These are phyloP conservation scores for Citeromyces matritensis DNA, from an alignment of 805 yeast genomes.

Conservation along the genomic window DNA sequence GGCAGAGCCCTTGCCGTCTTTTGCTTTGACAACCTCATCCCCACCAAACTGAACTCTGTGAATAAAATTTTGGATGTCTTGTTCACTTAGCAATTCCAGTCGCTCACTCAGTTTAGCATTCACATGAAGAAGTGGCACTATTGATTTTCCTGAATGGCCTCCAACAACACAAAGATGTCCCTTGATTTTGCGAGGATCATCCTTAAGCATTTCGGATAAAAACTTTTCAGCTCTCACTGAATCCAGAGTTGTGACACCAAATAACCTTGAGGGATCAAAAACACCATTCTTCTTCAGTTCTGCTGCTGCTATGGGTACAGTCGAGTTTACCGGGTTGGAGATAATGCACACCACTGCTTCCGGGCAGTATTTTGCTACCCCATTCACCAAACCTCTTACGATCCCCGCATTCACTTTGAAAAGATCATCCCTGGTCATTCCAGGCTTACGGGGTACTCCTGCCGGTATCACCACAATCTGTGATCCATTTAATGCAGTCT, in stretches of 20 bases:
- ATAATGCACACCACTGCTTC: constrained; percentile 38
- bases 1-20: constrained; percentile 75
- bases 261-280: constrained; percentile 33
- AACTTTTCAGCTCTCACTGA: constrained; percentile 41
- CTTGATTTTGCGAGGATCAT: constrained; percentile 14
- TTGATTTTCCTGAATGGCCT: constrained; percentile 43
- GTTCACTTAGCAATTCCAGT: background rate
- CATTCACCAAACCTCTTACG: constrained; percentile 32
- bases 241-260: constrained; percentile 48
- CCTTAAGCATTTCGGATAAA: constrained; percentile 16
- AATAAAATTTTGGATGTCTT: constrained; percentile 16
- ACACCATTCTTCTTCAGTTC: constrained; percentile 35
- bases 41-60: constrained; percentile 31
- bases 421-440: constrained; percentile 86
- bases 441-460: constrained; percentile 89
- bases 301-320: constrained; percentile 46
- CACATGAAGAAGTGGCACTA: constrained; percentile 31
- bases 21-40: constrained; percentile 79
- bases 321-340: constrained; percentile 47
- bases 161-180: constrained; percentile 36
- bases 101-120: constrained; percentile 28
- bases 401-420: constrained; percentile 62
- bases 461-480: constrained; percentile 50
- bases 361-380: constrained; percentile 31
- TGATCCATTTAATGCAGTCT: constrained; percentile 24